Evolutionary conservation across 306 rosid genomes (phyloP).

Genomic region (Neltuma alba): DNA sequence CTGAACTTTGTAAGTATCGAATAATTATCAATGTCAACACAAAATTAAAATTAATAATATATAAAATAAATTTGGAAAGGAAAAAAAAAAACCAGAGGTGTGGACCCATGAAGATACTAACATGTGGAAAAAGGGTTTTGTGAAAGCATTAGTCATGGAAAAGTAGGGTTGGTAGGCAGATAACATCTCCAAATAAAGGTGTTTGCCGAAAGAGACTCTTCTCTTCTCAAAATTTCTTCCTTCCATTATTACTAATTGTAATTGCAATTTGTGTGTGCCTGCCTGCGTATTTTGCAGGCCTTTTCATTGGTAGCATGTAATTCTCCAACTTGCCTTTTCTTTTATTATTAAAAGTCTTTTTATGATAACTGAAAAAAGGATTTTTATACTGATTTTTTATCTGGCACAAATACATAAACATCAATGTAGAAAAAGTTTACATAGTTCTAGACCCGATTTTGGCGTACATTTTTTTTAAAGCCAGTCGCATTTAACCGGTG

Average conservation of each 20-base stretch:
- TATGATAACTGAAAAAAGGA: constrained; percentile 24
- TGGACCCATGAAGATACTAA: constrained; percentile 16
- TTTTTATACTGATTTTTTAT: too few species aligned
- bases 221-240: constrained; percentile 24
- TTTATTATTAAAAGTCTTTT: neutral
- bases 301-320: constrained; percentile 37
- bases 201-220: constrained; percentile 51
- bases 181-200: constrained; percentile 50
- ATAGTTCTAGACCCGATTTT: too few species aligned
- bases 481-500: too few species aligned
- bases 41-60: neutral
- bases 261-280: neutral
- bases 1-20: neutral
- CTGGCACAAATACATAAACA: too few species aligned
- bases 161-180: constrained; percentile 52
- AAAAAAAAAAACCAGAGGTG: too few species aligned
- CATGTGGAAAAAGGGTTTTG: constrained; percentile 37
- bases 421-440: too few species aligned
- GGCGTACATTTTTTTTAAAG: too few species aligned
- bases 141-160: constrained; percentile 49
- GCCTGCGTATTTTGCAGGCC: neutral
- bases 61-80: neutral
- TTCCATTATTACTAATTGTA: constrained; percentile 13
- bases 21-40: neutral
- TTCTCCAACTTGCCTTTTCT: constrained; percentile 23